These are phyloP conservation scores for Candida morakotiae DNA, from an alignment of 805 yeast species.

Conservation along the genomic window DNA sequence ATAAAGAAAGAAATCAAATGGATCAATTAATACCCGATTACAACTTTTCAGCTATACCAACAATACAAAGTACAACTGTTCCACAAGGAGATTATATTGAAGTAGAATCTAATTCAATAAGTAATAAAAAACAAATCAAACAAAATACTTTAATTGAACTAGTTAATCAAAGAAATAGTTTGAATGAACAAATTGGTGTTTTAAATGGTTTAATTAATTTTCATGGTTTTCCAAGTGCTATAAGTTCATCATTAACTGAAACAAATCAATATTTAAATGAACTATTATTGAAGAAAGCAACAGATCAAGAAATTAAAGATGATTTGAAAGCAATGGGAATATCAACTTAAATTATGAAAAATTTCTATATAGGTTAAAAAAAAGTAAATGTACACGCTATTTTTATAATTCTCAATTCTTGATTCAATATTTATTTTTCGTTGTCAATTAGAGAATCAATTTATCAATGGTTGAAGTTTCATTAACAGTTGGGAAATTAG, in stretches of 20 bases:
- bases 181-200: conserved; percentile 65
- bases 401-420: too few species aligned
- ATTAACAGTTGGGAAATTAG: conserved; percentile 91
- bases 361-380: background rate
- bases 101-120: conserved; percentile 11
- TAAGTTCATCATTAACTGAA: conserved; percentile 38
- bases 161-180: conserved; percentile 62
- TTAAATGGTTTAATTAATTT: conserved; percentile 63
- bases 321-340: conserved; percentile 70
- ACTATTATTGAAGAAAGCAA: conserved; percentile 49
- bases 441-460: background rate
- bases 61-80: conserved; percentile 9
- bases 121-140: conserved; percentile 32
- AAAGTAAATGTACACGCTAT: background rate
- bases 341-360: conserved; percentile 11
- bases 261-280: conserved; percentile 21
- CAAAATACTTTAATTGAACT: conserved; percentile 38
- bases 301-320: conserved; percentile 66
- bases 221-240: conserved; percentile 79
- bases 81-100: background rate
- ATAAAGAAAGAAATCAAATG: conserved; percentile 79
- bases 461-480: conserved; percentile 79
- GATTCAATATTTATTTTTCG: conserved; percentile 1
- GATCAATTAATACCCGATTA: conserved; percentile 59
- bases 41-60: conserved; percentile 43